Evolutionary conservation across 441 rosid species (phyloP), one percentile per base, ranked within the genome.

Genomic region (Codiaeum variegatum): DNA sequence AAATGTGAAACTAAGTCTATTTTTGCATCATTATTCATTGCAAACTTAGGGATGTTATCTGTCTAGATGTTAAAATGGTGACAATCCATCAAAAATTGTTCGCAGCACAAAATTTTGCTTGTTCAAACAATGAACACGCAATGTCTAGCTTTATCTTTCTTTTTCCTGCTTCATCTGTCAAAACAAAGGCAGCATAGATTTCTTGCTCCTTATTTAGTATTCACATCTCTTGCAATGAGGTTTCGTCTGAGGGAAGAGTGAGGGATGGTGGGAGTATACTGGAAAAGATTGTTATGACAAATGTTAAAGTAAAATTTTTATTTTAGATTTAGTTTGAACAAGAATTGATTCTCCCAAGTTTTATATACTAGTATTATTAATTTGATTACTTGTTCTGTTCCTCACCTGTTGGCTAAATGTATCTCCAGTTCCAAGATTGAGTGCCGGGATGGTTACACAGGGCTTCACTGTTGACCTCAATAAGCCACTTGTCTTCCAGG

Each of bases 401-500:
- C 44, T 59, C 46, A 34, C 46, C 15, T 67, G 46, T 31, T 32
- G 42, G 6, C 11, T 69, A 21, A n/a, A 1, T 63, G 6, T 71
- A 7, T 31, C 24, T 75, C 19, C 26, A 76, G 80, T 52, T 70
- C 9, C 68, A 73, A 3, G 18, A 26, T 42, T 62, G 67, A 84
- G 67, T 70, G 68, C 65, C 73, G 81, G 82, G 84, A 94, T 94
- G 99, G 99, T 89, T 29, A 94, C 88, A 29, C 83, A 86, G 74
- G 88, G 83, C 36, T 94, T 84, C 80, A 88, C 86, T 0, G 99
- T 94, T 46, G 98, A 92, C 86, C 90, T 94, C 78, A 71, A 88
- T 77, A 92, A 94, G 75, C 88, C 99, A 69, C 96, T 92, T 38
- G 99, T 94, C 68, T 87, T 88, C 91, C 99, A 92, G 98, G 99